A percentile compares a stretch with the other conserved stretches of the same genome.
Conservation (phyloP, 805 yeast genomes). For the Torulaspora indica region DNA sequence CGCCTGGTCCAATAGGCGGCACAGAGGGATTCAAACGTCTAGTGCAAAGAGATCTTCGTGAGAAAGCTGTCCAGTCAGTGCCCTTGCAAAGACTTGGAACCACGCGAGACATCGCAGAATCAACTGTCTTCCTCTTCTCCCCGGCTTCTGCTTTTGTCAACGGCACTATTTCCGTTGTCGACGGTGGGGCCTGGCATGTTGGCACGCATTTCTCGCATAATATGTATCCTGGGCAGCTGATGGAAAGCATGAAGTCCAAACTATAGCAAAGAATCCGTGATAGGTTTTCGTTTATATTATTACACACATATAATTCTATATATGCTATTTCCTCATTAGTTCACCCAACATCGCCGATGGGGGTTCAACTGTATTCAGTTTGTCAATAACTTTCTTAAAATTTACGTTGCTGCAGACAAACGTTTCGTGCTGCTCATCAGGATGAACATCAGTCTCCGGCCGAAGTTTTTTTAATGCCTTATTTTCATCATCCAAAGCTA, state of each 20-base stretch:
- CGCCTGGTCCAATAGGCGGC: slow-evolving; percentile 85
- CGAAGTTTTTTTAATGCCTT: slow-evolving; percentile 9
- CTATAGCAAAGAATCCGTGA: slow-evolving; percentile 23
- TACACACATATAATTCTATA: slow-evolving; percentile 2
- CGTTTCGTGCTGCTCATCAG: slow-evolving; percentile 23
- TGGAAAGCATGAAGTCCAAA: slow-evolving; percentile 37
- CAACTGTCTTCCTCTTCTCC: slow-evolving; percentile 78
- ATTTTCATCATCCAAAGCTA: slow-evolving; percentile 8
- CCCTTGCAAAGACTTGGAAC: slow-evolving; percentile 62
- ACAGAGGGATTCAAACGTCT: slow-evolving; percentile 83
- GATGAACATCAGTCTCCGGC: slow-evolving; percentile 16
- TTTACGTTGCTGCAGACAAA: slow-evolving; percentile 14
- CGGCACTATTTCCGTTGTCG: slow-evolving; percentile 77
- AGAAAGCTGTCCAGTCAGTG: slow-evolving; percentile 43
- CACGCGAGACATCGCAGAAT: slow-evolving; percentile 77
- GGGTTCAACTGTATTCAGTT: slow-evolving; percentile 19
- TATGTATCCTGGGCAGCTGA: slow-evolving; percentile 44
- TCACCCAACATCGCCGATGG: slow-evolving; percentile 19
- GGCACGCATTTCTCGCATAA: slow-evolving; percentile 42
- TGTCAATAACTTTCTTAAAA: slow-evolving; percentile 19
- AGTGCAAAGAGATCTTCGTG: slow-evolving; percentile 40
- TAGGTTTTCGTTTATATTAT: background rate
- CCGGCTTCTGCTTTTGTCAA: slow-evolving; percentile 74
- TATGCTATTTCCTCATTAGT: slow-evolving; percentile 11
- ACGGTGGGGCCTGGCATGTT: slow-evolving; percentile 88